phyloP scores from a whole-genome alignment of 73 alveolate genomes.

The Blepharisma japonicum region DNA sequence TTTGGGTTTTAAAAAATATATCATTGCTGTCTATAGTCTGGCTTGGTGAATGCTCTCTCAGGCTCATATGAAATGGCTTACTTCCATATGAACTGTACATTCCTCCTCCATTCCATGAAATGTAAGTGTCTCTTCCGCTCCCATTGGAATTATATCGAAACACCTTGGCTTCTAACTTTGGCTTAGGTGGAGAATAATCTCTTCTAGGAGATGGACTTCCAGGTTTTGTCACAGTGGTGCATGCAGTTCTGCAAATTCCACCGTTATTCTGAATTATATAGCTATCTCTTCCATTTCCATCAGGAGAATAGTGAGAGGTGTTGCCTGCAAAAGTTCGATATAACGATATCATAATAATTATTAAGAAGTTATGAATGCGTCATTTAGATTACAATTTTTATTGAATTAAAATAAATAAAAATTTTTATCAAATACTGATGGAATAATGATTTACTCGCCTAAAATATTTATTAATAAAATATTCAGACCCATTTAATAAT shows the following conservation, averaged over 20 bases:
- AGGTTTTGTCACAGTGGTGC: not conserved
- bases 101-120: slow-evolving; percentile 22
- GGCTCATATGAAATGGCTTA: not conserved
- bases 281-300: slow-evolving; percentile 59
- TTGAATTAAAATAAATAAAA: no score
- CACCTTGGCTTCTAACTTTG: not conserved
- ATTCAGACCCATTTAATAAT: no score
- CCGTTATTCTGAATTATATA: slow-evolving; percentile 50
- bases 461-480: no score
- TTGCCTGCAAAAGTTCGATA: slow-evolving; percentile 38
- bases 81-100: not conserved
- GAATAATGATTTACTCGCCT: no score
- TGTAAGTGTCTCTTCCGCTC: slow-evolving; percentile 18
- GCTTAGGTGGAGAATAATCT: not conserved
- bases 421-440: no score
- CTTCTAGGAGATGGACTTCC: not conserved
- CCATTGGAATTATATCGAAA: not conserved
- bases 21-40: not conserved
- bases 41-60: slow-evolving; percentile 18
- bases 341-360: not conserved
- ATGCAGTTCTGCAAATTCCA: slow-evolving; percentile 35
- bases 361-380: no score
- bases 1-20: not conserved
- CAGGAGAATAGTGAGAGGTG: slow-evolving; percentile 44
- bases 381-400: no score